These are phyloP conservation scores for Pleurotus tuoliensis DNA, from an alignment of 768 basidiomycete genomes.

Conservation along the genomic window DNA sequence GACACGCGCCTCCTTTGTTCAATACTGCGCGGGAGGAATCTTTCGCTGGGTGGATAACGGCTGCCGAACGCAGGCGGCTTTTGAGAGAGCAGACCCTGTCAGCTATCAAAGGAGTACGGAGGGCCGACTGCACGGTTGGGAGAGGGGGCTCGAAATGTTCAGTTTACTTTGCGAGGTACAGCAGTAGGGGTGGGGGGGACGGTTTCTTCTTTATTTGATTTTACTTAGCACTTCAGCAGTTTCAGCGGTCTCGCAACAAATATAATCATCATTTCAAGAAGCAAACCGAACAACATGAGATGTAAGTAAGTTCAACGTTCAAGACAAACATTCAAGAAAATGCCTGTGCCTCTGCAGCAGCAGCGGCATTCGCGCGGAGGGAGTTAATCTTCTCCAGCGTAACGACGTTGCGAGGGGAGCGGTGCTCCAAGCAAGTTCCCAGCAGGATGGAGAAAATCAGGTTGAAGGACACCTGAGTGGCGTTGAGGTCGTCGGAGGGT, in stretches of 20 bases:
- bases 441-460: neutral
- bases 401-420: too few species aligned
- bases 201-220: too few species aligned
- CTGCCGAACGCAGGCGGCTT: too few species aligned
- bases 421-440: neutral
- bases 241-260: too few species aligned
- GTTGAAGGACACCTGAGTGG: neutral
- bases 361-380: neutral
- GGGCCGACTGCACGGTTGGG: too few species aligned
- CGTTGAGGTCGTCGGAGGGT: neutral
- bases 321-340: neutral
- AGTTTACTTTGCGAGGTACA: too few species aligned
- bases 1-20: conserved; percentile 18
- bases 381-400: neutral
- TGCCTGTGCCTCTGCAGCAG: neutral
- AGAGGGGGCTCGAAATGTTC: too few species aligned
- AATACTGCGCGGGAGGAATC: conserved; percentile 23
- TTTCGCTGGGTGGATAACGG: conserved; percentile 23
- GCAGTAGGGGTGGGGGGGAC: too few species aligned
- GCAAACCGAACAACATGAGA: neutral
- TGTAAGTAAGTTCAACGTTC: neutral
- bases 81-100: too few species aligned
- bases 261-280: neutral
- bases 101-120: too few species aligned
- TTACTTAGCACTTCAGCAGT: too few species aligned